phyloP scores from a whole-genome alignment of 208 protist genomes.

The Acanthamoeba lenticulata region DNA sequence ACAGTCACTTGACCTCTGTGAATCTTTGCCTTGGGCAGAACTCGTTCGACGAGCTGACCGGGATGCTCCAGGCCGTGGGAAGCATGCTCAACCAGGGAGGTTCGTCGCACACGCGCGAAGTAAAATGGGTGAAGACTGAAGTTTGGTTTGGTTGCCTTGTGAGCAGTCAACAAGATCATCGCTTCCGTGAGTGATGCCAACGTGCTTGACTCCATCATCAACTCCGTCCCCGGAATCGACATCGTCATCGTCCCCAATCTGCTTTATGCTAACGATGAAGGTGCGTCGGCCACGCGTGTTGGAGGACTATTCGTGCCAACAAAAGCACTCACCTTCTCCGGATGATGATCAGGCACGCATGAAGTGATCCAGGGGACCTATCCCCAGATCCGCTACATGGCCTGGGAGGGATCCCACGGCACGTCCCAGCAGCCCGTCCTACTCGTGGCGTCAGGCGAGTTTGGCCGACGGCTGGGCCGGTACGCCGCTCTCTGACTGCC shows the following conservation, averaged over 20 bases:
- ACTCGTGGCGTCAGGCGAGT: background rate
- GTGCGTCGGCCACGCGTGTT: background rate
- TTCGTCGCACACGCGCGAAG: background rate
- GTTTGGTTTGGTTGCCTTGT: background rate
- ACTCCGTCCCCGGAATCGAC: background rate
- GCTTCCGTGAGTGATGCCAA: background rate
- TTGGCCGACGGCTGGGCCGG: constrained; percentile 11
- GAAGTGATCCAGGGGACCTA: background rate
- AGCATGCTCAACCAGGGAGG: constrained; percentile 46
- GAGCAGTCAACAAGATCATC: constrained; percentile 50
- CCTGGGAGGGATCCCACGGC: background rate
- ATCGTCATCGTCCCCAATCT: background rate
- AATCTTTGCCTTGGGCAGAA: background rate
- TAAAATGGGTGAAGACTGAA: no score
- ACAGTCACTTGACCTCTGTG: no score
- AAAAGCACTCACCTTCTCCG: no score
- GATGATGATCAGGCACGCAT: background rate
- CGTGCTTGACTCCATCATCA: background rate
- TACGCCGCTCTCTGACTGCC: no score
- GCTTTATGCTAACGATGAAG: background rate
- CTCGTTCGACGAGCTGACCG: background rate
- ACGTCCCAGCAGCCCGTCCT: constrained; percentile 5
- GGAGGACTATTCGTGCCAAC: no score
- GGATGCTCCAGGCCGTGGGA: background rate
- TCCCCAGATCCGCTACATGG: background rate